These are phyloP conservation scores for Rhodotorula taiwanensis DNA, from an alignment of 768 basidiomycete genomes.

Conservation along the genomic window DNA sequence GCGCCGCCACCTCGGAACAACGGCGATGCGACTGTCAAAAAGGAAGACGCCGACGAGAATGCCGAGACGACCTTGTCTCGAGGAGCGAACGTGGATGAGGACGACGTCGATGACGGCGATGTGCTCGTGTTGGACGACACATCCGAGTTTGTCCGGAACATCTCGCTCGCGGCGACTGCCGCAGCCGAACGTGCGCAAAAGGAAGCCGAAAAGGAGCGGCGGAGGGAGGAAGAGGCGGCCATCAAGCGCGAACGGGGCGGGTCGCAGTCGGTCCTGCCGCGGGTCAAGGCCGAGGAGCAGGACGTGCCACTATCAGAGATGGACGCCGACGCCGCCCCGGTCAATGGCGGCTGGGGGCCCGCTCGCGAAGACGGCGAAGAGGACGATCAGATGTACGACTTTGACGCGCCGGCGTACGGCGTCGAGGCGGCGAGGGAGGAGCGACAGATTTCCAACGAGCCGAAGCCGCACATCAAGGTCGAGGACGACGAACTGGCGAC, in stretches of 20 bases:
- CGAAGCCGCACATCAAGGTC: slow-evolving; percentile 44
- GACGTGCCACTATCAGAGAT: slow-evolving; percentile 25
- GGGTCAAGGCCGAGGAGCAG: slow-evolving; percentile 33
- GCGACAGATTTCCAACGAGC: too few species aligned
- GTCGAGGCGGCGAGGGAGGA: too few species aligned
- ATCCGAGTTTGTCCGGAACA: slow-evolving; percentile 82
- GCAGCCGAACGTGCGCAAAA: neutral
- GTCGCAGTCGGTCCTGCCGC: slow-evolving; percentile 34
- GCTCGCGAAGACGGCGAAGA: slow-evolving; percentile 54
- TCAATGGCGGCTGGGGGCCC: slow-evolving; percentile 35
- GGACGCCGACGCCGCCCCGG: neutral
- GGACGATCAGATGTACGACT: slow-evolving; percentile 56
- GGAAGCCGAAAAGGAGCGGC: slow-evolving; percentile 1
- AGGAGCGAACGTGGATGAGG: slow-evolving; percentile 22
- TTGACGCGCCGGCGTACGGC: neutral
- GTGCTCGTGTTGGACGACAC: slow-evolving; percentile 91
- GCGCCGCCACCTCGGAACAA: neutral
- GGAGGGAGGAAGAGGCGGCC: neutral
- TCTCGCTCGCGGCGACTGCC: slow-evolving; percentile 33
- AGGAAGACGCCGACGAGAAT: slow-evolving; percentile 47
- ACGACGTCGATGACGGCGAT: slow-evolving; percentile 49
- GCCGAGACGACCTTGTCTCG: neutral
- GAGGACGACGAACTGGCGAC: slow-evolving; percentile 48
- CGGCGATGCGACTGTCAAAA: slow-evolving; percentile 47
- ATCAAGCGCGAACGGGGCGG: slow-evolving; percentile 18